Evolutionary conservation across 352 stramenopile species (phyloP).

Genomic region (Thalassiosira exigua): DNA sequence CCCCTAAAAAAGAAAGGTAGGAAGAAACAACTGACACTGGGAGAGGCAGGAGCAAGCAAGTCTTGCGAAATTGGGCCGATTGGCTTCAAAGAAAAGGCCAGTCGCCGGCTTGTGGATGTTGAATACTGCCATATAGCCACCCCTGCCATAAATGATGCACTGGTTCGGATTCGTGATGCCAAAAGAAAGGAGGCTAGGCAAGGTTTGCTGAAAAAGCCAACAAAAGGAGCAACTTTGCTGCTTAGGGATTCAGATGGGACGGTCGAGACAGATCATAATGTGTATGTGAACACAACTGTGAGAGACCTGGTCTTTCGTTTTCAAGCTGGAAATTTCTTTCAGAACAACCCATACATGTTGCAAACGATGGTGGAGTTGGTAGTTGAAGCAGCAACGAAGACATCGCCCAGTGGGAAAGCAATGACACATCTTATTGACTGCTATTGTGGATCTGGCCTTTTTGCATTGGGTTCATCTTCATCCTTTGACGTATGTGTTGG

Average conservation of each 20-base stretch:
- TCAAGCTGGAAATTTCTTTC: conserved; percentile 90
- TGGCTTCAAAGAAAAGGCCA: conserved; percentile 81
- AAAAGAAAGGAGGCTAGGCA: conserved; percentile 58
- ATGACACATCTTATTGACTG: conserved; percentile 87
- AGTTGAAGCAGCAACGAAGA: conserved; percentile 44
- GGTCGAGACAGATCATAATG: conserved; percentile 82
- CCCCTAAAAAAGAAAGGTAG: conserved; percentile 67
- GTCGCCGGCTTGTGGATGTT: conserved; percentile 85
- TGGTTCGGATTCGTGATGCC: conserved; percentile 58
- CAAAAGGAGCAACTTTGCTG: conserved; percentile 86
- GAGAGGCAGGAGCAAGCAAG: conserved; percentile 14
- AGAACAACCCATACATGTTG: conserved; percentile 86
- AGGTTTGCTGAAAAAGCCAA: conserved; percentile 65
- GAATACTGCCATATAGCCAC: conserved; percentile 87
- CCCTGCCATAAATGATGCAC: conserved; percentile 84
- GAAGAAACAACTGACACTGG: conserved; percentile 23
- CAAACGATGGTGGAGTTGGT: conserved; percentile 82
- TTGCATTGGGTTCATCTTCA: conserved; percentile 80
- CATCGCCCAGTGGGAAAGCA: conserved; percentile 38
- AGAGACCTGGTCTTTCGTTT: conserved; percentile 83
- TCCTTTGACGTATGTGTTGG: conserved; percentile 85
- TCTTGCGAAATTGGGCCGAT: conserved; percentile 70
- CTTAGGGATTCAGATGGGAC: conserved; percentile 82
- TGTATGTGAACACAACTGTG: conserved; percentile 68
- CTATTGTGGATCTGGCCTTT: conserved; percentile 89